Conservation (phyloP, 805 yeast species). For the Sporopachydermia quercuum region DNA sequence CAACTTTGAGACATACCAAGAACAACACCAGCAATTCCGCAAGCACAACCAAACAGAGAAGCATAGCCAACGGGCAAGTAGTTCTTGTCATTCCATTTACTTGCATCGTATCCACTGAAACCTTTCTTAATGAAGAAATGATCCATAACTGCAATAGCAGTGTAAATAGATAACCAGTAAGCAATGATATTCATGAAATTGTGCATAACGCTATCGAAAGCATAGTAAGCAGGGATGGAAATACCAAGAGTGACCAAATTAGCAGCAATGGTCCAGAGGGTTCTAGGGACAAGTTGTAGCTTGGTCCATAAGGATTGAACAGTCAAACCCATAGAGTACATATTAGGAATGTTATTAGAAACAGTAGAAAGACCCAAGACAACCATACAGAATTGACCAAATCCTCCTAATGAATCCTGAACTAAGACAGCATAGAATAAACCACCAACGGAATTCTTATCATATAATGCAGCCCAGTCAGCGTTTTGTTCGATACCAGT, state of each 20-base stretch:
- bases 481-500: slow-evolving; percentile 40
- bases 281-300: slow-evolving; percentile 64
- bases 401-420: slow-evolving; percentile 67
- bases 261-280: slow-evolving; percentile 66
- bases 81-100: slow-evolving; percentile 40
- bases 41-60: slow-evolving; percentile 61
- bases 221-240: slow-evolving; percentile 76
- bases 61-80: slow-evolving; percentile 66
- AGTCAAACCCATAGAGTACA: slow-evolving; percentile 80
- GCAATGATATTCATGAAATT: slow-evolving; percentile 87
- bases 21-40: slow-evolving; percentile 77
- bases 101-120: slow-evolving; percentile 44
- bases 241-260: slow-evolving; percentile 69
- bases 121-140: slow-evolving; percentile 68
- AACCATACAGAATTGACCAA: slow-evolving; percentile 84
- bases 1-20: slow-evolving; percentile 81
- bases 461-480: slow-evolving; percentile 35
- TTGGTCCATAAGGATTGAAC: slow-evolving; percentile 76
- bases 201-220: slow-evolving; percentile 56
- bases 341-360: slow-evolving; percentile 85
- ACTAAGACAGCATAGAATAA: slow-evolving; percentile 67
- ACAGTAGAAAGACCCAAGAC: slow-evolving; percentile 73
- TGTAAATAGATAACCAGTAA: slow-evolving; percentile 81
- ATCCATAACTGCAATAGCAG: slow-evolving; percentile 61
- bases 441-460: slow-evolving; percentile 57